Evolutionary conservation across 306 rosid species (phyloP).

Genomic region (Comarum palustre): DNA sequence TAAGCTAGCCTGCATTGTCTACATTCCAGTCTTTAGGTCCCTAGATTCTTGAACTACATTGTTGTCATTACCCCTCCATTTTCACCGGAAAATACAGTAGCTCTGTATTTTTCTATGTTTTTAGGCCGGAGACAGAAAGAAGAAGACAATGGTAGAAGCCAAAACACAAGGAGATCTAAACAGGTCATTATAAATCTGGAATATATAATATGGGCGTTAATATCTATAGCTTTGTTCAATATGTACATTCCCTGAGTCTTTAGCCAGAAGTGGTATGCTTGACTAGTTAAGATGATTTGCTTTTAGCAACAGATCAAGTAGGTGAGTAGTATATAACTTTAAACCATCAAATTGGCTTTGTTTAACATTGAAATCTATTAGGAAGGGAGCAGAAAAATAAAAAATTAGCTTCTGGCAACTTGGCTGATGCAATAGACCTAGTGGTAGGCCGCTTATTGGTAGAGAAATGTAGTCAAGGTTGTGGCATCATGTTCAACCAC

Average conservation of each 20-base stretch:
- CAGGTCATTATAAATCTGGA: neutral
- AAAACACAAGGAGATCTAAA: neutral
- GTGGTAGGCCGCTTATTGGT: neutral
- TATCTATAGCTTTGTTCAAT: neutral
- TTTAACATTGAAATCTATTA: too few species aligned
- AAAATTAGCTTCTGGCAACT: neutral
- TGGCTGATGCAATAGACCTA: neutral
- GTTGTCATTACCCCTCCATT: constrained; percentile 10
- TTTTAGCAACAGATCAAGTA: constrained; percentile 4
- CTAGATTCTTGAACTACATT: constrained; percentile 5
- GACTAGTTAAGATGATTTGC: neutral
- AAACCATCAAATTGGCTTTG: neutral
- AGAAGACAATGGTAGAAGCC: neutral
- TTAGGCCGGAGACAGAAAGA: neutral
- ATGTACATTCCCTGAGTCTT: neutral
- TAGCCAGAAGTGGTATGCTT: neutral
- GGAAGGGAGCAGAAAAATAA: neutral
- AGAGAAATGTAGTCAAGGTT: neutral
- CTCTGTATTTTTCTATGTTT: neutral
- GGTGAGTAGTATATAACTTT: neutral
- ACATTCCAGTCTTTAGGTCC: neutral
- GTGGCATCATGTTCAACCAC: neutral
- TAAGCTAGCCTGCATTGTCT: constrained; percentile 9
- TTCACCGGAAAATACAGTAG: neutral
- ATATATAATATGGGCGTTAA: neutral